These are phyloP conservation scores for Xylaria sp. DNA, from an alignment of 2,329 filamentous ascomycete species.

Conservation along the genomic window DNA sequence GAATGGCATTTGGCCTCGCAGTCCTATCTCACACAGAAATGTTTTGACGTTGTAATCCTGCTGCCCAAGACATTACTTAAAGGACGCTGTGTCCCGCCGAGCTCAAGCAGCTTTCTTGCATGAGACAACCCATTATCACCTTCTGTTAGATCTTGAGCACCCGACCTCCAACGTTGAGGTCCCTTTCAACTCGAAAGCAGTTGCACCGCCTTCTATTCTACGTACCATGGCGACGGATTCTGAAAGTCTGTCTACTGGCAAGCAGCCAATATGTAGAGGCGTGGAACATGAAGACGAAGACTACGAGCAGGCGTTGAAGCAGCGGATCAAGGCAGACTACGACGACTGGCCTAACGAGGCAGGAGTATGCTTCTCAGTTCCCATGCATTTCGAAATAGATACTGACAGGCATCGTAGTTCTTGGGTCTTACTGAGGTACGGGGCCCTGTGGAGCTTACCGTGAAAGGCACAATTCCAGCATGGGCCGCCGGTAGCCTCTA, in stretches of 20 bases:
- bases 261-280: conserved; percentile 4
- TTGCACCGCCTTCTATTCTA: not conserved
- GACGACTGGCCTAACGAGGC: conserved; percentile 55
- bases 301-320: conserved; percentile 23
- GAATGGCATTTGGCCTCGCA: not conserved
- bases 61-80: not conserved
- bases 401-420: conserved; percentile 53
- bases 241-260: not conserved
- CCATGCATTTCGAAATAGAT: not conserved
- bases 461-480: conserved; percentile 68
- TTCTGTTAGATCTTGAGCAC: too few relatives aligned
- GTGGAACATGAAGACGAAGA: conserved; percentile 24
- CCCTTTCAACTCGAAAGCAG: too few relatives aligned
- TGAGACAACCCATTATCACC: not conserved
- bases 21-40: not conserved
- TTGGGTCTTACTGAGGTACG: conserved; percentile 67
- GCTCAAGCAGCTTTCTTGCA: not conserved
- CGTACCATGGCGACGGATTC: conserved; percentile 4
- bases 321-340: conserved; percentile 24
- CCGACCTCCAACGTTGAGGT: too few relatives aligned
- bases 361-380: conserved; percentile 44
- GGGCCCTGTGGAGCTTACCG: conserved; percentile 62
- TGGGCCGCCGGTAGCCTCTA: conserved; percentile 75
- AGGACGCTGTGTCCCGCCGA: too few relatives aligned
- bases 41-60: not conserved